Evolutionary conservation across 1,139 yeast species (phyloP).

Genomic region (Pichia sp.): DNA sequence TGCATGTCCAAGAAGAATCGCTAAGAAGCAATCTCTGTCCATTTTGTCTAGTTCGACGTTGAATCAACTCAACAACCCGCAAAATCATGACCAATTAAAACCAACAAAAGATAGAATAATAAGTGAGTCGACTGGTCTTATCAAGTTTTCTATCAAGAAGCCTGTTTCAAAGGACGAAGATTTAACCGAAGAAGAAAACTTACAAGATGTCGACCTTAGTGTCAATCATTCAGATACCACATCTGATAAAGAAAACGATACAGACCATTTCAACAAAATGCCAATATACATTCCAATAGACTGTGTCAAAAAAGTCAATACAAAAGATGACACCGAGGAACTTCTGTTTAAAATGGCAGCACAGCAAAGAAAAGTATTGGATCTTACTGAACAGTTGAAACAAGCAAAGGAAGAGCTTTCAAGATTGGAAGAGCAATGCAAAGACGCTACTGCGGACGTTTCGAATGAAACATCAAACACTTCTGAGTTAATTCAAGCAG

Average conservation of each 20-base stretch:
- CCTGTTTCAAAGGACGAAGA: constrained; percentile 3
- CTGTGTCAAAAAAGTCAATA: background rate
- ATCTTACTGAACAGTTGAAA: constrained; percentile 36
- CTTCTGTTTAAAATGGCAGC: constrained; percentile 39
- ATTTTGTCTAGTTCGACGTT: constrained; percentile 29
- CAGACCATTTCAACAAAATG: background rate
- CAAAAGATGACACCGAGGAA: constrained; percentile 7
- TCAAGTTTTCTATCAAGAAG: constrained; percentile 31
- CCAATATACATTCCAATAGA: constrained; percentile 21
- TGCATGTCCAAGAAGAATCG: constrained; percentile 17
- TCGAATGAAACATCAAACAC: background rate
- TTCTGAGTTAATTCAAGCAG: background rate
- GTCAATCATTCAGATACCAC: no score
- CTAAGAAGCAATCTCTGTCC: constrained; percentile 32
- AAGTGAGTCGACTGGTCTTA: constrained; percentile 34
- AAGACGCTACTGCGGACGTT: background rate
- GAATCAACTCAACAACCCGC: constrained; percentile 24
- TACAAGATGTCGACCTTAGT: background rate
- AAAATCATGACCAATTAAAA: constrained; percentile 10
- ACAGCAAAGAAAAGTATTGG: constrained; percentile 43
- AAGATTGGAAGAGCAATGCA: constrained; percentile 34
- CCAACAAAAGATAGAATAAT: constrained; percentile 32
- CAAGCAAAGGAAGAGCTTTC: constrained; percentile 37
- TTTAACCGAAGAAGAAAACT: background rate
- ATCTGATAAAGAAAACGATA: no score